Evolutionary conservation across 1,284 basidiomycete species (phyloP), one percentile per base, ranked within the genome.

Genomic region (Trichosporon coremiiforme): DNA sequence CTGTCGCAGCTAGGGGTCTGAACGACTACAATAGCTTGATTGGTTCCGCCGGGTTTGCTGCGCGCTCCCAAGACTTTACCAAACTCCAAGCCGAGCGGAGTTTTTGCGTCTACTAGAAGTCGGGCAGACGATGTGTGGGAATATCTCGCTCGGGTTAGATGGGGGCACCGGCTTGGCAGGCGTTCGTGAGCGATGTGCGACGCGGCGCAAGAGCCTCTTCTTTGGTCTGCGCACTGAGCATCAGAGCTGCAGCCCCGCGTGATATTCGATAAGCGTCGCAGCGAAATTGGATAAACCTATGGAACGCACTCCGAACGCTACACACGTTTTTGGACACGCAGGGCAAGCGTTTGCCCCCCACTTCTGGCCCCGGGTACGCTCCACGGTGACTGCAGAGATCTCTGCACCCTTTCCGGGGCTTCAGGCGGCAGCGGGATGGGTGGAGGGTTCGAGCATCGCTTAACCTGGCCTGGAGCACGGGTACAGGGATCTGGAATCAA

Each of bases 131-230:
- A 17, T 22, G 50, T 53, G 50, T 20, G 50, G 50, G n/a, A 53
- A 53, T 53, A 20, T 2, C 9, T 53, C 50, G 50, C 50, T 53
- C 50, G 50, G 50, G 22, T 20, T 20, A 20, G 50, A 53, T 22
- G 50, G 8, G 25, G 50, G 50, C 50, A 53, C 50, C 22, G 50
- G 50, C 50, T 53, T 53, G 50, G 50, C 50, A 53, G 50, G 7
- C n/a, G 20, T 22, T 10, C 22, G n/a, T 20, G 50, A 25, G 20
- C 50, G 50, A 20, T 53, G 20, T 25, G 12, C 20, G 20, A 25
- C 22, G 50, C 33, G 7, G 33, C 7, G 9, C 20, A 53, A 53
- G 22, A 3, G 5, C 6, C 25, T 53, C 20, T 53, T 53, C 50
- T 9, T 25, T 4, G 9, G 50, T 22, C 50, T 10, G 20, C 50